Base-by-base conservation (phyloP, 371 early-diverging fungal genomes). In the Apophysomyces ossiformis region DNA sequence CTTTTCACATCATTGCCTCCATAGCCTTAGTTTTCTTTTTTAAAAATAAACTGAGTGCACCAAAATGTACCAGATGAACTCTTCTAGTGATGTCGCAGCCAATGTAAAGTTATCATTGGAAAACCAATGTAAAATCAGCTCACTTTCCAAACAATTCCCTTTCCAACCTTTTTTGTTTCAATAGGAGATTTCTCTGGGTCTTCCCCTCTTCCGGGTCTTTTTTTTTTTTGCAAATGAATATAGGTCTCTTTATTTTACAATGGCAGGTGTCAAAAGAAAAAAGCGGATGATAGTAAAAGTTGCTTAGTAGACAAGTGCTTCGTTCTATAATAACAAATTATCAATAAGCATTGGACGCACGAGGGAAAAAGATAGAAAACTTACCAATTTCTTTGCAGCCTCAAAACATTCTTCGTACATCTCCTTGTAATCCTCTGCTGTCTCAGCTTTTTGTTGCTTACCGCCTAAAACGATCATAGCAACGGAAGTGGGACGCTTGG, bases 401-500 rank as follows among this genome's bases (percentile, higher is more conserved):
- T 84, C 73, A 69, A 73, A 82, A 79, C 92, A 91, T 73, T 90
- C 89, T 43, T 92, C 92, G 69, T 91, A 95, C 43, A 85, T 68
- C 71, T 95, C 94, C 86, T 93, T 90, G 80, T 93, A 95, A 21
- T 92, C 95, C 57, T 82, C 90, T 64, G 87, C 89, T 58, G 85
- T 81, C 38, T 87, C 87, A 54, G 67, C 72, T 69, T 90, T 90
- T 72, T 87, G 84, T 67, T 83, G 86, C 83, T 91, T 90, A 50
- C 92, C 90, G 64, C 91, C 92, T 9, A 89, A 82, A 11, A 95
- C 91, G 63, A 99, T 70, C 94, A 99, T 94, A 57, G 97, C 79
- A 64, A 90, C 90, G 45, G 92, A 93, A 5, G 98, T 97, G 13
- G 99, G 97, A 68, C 98, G 91, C 88, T 97, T 97, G 37, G 98